Evolutionary conservation across 805 yeast species (phyloP).

Genomic region (Nakazawaea wyomingensis): DNA sequence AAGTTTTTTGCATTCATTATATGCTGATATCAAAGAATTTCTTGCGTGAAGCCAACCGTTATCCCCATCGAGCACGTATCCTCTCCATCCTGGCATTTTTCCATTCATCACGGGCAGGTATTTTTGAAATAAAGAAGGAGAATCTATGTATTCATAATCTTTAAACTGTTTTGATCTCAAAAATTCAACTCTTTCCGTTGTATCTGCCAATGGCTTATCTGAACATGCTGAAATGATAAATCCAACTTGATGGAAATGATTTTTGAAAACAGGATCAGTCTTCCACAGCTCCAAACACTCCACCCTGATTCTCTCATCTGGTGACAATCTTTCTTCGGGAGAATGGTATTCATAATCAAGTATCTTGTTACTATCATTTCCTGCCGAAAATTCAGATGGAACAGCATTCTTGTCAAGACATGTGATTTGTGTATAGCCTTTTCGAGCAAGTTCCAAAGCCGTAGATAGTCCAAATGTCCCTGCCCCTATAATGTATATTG

Average conservation of each 20-base stretch:
- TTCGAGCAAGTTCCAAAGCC: constrained; percentile 25
- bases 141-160: constrained; percentile 12
- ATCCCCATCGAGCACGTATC: constrained; percentile 12
- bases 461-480: constrained; percentile 36
- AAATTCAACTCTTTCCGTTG: constrained; percentile 7
- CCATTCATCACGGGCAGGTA: constrained; percentile 14
- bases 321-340: constrained; percentile 11
- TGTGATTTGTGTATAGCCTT: constrained; percentile 22
- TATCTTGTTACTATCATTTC: constrained; percentile 32
- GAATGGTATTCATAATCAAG: constrained; percentile 18
- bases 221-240: constrained; percentile 18
- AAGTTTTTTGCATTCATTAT: constrained; percentile 18
- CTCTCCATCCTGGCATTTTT: constrained; percentile 12
- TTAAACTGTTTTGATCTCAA: not conserved
- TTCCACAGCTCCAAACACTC: constrained; percentile 27
- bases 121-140: constrained; percentile 11
- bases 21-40: constrained; percentile 20
- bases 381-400: constrained; percentile 31
- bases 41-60: constrained; percentile 29
- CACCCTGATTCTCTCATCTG: constrained; percentile 17
- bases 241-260: constrained; percentile 25
- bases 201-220: constrained; percentile 11
- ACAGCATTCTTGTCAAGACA: constrained; percentile 24
- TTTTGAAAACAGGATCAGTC: constrained; percentile 22
- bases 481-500: constrained; percentile 28